Base-by-base conservation (phyloP, 805 yeast species). In the Candida nitratophila region DNA sequence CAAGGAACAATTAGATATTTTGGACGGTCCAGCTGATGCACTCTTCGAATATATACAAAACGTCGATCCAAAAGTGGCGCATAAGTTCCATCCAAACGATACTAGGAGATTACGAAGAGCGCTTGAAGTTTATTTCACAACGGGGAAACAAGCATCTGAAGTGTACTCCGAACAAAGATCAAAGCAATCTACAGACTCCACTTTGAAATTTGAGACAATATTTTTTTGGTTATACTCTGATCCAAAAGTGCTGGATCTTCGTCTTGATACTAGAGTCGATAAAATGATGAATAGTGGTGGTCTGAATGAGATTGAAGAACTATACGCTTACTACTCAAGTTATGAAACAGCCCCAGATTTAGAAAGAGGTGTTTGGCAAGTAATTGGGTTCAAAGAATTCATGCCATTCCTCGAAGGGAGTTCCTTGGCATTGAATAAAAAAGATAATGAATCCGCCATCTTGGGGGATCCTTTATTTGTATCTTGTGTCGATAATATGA, bases 31-130 rank as follows among this genome's bases (percentile, higher is more conserved):
- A 1, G 70, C 73, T 1, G 77, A 74, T 2, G 50, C 56, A 9
- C 58, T 83, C 1, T 77, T 82, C 43, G 56, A 66, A 5, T 63
- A 65, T 1, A 65, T 91, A 26, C 55, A 60, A 38, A 52, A 64
- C 22, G 59, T 74, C 3, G 99, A 93, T 56, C 95, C 96, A 0
- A 59, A 63, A 2, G 75, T 90, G 15, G 83, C 91, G 0, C 69
- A 68, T 17, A 91, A 88, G 58, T 93, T 87, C 59, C 99, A 93
- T 61, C 98, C 98, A 0, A 85, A 87, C 52, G 98, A 93, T 59
- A 73, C 75, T 2, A 67, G 98, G 39, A 73, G 96, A 49, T 68
- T 93, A 3, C 67, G 81, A 47, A 65, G 97, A 48, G 93, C 95
- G 31, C 63, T 93, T 29, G 96, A 90, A 55, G 83, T 93, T 9